Evolutionary conservation across 1,284 basidiomycete genomes (phyloP).

Genomic region (Ceratobasidium sp.): DNA sequence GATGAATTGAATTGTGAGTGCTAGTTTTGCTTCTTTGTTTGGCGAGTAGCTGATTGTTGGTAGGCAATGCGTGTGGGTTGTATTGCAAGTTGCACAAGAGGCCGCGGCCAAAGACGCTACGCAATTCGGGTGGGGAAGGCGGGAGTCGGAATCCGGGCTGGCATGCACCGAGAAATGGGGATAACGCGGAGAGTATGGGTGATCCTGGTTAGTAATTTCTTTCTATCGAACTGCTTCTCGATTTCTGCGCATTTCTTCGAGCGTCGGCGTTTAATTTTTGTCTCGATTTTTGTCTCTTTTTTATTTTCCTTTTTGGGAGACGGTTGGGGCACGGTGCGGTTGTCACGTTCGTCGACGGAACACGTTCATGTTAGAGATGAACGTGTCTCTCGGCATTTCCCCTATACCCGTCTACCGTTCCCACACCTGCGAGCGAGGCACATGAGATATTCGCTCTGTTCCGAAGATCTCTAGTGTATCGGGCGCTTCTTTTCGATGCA

Average conservation of each 20-base stretch:
- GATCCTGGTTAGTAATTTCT: conserved; percentile 49
- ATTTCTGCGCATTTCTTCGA: conserved; percentile 2
- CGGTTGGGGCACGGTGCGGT: too few relatives aligned
- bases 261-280: neutral
- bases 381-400: neutral
- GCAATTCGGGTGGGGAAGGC: conserved; percentile 73
- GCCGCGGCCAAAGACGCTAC: conserved; percentile 85
- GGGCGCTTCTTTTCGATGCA: conserved; percentile 7
- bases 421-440: too few relatives aligned
- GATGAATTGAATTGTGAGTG: conserved; percentile 85
- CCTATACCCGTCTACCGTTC: too few relatives aligned
- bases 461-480: conserved; percentile 35
- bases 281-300: conserved; percentile 50
- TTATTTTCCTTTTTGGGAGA: conserved; percentile 42
- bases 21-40: conserved; percentile 43
- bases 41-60: conserved; percentile 22
- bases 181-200: conserved; percentile 58
- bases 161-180: conserved; percentile 45
- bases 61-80: conserved; percentile 47
- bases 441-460: neutral
- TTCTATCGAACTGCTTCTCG: too few relatives aligned
- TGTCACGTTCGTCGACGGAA: conserved; percentile 23
- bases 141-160: conserved; percentile 48
- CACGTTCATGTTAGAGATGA: conserved; percentile 14
- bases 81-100: conserved; percentile 71